These are phyloP conservation scores for Nowakowskiella sp. DNA, from an alignment of 192 early-diverging fungal species.

Conservation along the genomic window DNA sequence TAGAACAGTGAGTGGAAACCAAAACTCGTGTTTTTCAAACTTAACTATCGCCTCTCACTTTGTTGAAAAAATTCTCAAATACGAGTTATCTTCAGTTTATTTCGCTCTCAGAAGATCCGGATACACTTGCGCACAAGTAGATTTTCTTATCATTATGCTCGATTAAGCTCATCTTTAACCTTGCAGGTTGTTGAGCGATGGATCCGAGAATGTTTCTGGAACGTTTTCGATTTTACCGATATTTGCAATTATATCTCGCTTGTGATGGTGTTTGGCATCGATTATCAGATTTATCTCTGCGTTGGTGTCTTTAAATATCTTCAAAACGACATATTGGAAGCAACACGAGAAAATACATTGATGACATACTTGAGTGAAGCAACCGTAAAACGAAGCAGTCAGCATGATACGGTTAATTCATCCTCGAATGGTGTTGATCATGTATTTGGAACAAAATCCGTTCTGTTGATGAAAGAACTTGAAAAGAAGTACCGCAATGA, in stretches of 20 bases:
- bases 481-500: conserved; percentile 22
- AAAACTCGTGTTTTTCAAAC: not conserved
- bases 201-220: conserved; percentile 44
- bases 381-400: not conserved
- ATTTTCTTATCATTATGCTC: not conserved
- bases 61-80: conserved; percentile 35
- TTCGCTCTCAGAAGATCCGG: conserved; percentile 42
- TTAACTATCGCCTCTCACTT: conserved; percentile 16
- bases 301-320: conserved; percentile 33
- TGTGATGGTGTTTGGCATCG: conserved; percentile 21
- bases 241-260: conserved; percentile 25
- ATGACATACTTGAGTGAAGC: conserved; percentile 24
- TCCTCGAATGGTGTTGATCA: not conserved
- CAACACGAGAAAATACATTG: conserved; percentile 30
- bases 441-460: conserved; percentile 15
- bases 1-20: not conserved
- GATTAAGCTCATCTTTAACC: not conserved
- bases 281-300: conserved; percentile 45
- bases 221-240: conserved; percentile 34
- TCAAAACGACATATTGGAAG: conserved; percentile 16
- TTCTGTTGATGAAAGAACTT: conserved; percentile 34
- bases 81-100: conserved; percentile 29
- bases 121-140: conserved; percentile 44
- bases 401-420: not conserved
- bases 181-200: conserved; percentile 34